phyloP scores from a whole-genome alignment of 768 basidiomycete genomes.

The Hysterangium stoloniferum region DNA sequence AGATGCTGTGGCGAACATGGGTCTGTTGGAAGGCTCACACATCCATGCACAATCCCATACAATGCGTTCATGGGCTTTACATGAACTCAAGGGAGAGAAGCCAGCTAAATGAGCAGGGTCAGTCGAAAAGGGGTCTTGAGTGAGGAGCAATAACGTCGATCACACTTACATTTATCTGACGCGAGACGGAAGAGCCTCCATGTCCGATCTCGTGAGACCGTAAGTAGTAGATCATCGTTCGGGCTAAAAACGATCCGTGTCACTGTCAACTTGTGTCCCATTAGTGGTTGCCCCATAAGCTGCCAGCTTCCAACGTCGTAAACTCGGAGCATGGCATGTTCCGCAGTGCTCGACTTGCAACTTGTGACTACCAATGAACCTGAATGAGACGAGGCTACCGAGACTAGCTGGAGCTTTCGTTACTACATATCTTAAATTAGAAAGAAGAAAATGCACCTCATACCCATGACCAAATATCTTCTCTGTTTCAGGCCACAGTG shows the following conservation, averaged over 20 bases:
- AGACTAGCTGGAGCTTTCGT: slow-evolving; percentile 54
- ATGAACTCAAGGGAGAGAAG: slow-evolving; percentile 53
- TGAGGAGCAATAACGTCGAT: no score
- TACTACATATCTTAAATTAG: neutral
- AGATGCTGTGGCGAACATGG: slow-evolving; percentile 86
- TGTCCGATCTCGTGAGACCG: slow-evolving; percentile 85
- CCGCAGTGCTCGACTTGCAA: slow-evolving; percentile 79
- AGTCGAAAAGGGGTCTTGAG: slow-evolving; percentile 1
- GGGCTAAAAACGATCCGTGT: slow-evolving; percentile 88
- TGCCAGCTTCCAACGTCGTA: slow-evolving; percentile 69
- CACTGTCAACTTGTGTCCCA: slow-evolving; percentile 83
- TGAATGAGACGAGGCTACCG: slow-evolving; percentile 66
- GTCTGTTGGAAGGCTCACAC: slow-evolving; percentile 37
- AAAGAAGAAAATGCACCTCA: slow-evolving; percentile 51
- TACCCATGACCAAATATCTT: slow-evolving; percentile 98
- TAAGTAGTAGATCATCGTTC: slow-evolving; percentile 69
- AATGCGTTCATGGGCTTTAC: slow-evolving; percentile 86
- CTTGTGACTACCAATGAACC: slow-evolving; percentile 74
- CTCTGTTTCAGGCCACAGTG: slow-evolving; percentile 94
- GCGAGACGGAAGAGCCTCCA: slow-evolving; percentile 72
- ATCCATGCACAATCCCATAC: slow-evolving; percentile 96
- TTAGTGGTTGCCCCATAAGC: slow-evolving; percentile 60
- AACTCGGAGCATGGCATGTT: slow-evolving; percentile 85
- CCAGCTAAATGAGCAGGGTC: slow-evolving; percentile 30
- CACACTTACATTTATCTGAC: slow-evolving; percentile 33